Percentiles rank a stretch among this genome's conserved stretches.
Conservation (phyloP, 2,329 filamentous ascomycete genomes). For the Aspergillus aculeatus region DNA sequence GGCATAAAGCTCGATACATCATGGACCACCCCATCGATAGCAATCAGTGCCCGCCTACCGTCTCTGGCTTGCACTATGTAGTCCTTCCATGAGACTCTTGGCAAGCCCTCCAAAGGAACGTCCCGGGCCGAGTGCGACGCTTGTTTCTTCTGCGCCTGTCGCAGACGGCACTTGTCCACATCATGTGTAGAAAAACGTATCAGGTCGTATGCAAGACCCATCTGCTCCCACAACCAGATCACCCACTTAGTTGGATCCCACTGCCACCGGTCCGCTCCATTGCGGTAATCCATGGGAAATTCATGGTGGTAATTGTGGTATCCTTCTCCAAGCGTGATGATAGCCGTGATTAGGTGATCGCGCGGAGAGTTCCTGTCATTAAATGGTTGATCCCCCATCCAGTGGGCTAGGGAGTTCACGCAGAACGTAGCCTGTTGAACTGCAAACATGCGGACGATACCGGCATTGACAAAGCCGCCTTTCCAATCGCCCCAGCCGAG, state of each 20-base stretch:
- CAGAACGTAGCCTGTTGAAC: slow-evolving; percentile 90
- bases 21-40: too few relatives aligned
- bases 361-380: slow-evolving; percentile 87
- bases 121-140: too few relatives aligned
- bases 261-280: slow-evolving; percentile 84
- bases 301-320: slow-evolving; percentile 97
- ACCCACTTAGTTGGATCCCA: slow-evolving; percentile 88
- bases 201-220: slow-evolving; percentile 48
- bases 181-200: too few relatives aligned
- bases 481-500: slow-evolving; percentile 75
- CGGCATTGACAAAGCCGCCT: slow-evolving; percentile 79
- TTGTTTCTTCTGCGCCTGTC: too few relatives aligned
- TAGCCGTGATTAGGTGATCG: slow-evolving; percentile 79
- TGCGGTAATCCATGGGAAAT: slow-evolving; percentile 88
- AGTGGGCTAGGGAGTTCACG: slow-evolving; percentile 86
- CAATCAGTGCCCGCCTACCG: too few relatives aligned
- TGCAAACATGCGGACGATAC: slow-evolving; percentile 80
- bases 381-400: slow-evolving; percentile 86
- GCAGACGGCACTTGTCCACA: too few relatives aligned
- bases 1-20: too few relatives aligned
- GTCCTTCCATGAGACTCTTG: too few relatives aligned
- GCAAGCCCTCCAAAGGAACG: too few relatives aligned
- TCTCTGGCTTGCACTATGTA: too few relatives aligned
- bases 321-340: slow-evolving; percentile 80
- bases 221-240: slow-evolving; percentile 77